Conservation (phyloP, 176 grass and related monocot species). For the Oryza brachyantha region DNA sequence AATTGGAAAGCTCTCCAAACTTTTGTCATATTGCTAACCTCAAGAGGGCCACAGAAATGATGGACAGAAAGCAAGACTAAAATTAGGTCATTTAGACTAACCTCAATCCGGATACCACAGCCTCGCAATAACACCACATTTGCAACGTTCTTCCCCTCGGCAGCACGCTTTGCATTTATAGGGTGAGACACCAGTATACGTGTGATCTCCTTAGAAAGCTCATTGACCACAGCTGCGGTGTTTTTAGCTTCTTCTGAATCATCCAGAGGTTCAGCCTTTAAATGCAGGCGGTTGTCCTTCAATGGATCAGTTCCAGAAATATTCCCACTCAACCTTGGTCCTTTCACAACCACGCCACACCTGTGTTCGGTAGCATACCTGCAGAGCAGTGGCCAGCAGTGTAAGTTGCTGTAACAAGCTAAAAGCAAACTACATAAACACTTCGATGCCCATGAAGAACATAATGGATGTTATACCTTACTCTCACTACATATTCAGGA, state of each 20-base stretch:
- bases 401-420: not conserved
- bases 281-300: conserved; percentile 87
- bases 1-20: not conserved
- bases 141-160: conserved; percentile 81
- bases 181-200: conserved; percentile 71
- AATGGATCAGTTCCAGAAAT: conserved; percentile 97
- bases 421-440: not conserved
- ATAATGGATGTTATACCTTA: conserved; percentile 51
- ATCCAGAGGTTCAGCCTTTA: conserved; percentile 77
- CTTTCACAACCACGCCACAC: conserved; percentile 98
- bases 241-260: conserved; percentile 87
- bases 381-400: conserved; percentile 7
- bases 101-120: conserved; percentile 95
- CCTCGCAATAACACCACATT: conserved; percentile 81
- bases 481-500: conserved; percentile 87
- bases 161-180: conserved; percentile 65
- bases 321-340: conserved; percentile 82
- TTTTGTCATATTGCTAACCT: not conserved
- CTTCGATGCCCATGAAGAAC: not conserved
- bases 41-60: not conserved
- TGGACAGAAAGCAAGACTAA: not conserved
- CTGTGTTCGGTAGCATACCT: conserved; percentile 97
- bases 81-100: conserved; percentile 38
- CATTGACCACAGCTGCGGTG: conserved; percentile 74
- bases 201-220: conserved; percentile 88